These are phyloP conservation scores for Thymus quinquecostatus DNA, from an alignment of 257 asterid species.

Conservation along the genomic window DNA sequence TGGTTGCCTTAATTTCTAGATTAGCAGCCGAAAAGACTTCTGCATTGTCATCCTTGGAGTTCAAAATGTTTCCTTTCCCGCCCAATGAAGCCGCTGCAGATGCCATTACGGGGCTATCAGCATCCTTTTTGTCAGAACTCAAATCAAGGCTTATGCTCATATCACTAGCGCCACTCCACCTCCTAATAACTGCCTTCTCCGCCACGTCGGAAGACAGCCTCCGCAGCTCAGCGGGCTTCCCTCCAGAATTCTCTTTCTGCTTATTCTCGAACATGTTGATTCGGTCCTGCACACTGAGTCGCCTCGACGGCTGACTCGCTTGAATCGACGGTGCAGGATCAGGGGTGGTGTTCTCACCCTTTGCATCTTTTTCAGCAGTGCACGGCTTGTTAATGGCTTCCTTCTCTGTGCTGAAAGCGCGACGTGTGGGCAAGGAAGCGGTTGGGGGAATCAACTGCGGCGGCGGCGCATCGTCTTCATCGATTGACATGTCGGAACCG, in stretches of 20 bases:
- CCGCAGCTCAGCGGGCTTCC: slow-evolving; percentile 71
- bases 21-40: slow-evolving; percentile 40
- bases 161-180: slow-evolving; percentile 98
- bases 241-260: slow-evolving; percentile 84
- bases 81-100: slow-evolving; percentile 52
- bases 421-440: slow-evolving; percentile 27
- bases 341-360: slow-evolving; percentile 42
- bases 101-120: slow-evolving; percentile 59
- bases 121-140: slow-evolving; percentile 72
- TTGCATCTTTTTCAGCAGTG: slow-evolving; percentile 34
- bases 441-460: slow-evolving; percentile 37
- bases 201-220: slow-evolving; percentile 76
- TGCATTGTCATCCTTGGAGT: slow-evolving; percentile 33
- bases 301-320: slow-evolving; percentile 60
- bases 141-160: slow-evolving; percentile 75
- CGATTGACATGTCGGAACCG: slow-evolving; percentile 63
- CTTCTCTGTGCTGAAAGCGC: slow-evolving; percentile 37
- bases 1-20: slow-evolving; percentile 43
- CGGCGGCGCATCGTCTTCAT: slow-evolving; percentile 40
- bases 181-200: slow-evolving; percentile 59
- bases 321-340: slow-evolving; percentile 39
- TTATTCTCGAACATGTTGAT: slow-evolving; percentile 82
- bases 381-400: slow-evolving; percentile 33
- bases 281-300: slow-evolving; percentile 93
- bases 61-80: slow-evolving; percentile 25